Evolutionary conservation across 2,329 filamentous ascomycete genomes (phyloP), one percentile per base, ranked within the genome.

Genomic region (Microthyrium microscopicum): DNA sequence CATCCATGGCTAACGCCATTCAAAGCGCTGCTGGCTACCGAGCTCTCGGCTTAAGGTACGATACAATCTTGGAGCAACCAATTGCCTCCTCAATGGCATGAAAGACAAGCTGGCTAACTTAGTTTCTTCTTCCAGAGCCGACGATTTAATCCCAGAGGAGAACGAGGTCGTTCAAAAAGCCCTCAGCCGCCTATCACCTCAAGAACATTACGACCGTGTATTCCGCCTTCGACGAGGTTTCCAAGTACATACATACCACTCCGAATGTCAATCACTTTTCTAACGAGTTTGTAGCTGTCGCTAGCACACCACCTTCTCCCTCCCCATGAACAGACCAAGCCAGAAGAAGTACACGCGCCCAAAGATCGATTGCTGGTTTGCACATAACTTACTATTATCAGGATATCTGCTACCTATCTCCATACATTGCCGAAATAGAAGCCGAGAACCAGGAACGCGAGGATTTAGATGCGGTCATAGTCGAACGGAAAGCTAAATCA

Each of bases 141-240:
- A 98, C 61, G 89, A 98, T 57, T 64, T 98, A 56, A 80, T 94
- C 56, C 73, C 80, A 55, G 89, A 98, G 62, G 89, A 98, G 66
- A 78, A 70, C 66, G 80, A 89, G 50, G 62, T 68, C 38, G 83
- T 93, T 50, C 77, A 89, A 60, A 70, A 77, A 48, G 89, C 89
- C 42, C 71, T 98, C 52, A 80, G 81, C 70, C 83, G 89, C 56
- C 79, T 98, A 41, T 73, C 80, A 38, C 70, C 82, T 50, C 82
- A 91, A 68, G 82, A 89, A 56, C 70, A 77, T 50, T 95, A 95
- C 65, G 89, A 98, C 66, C 87, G 89, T 57, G 74, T 95, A 57
- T 98, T 84, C 77, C 85, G 89, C 54, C 73, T 98, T 60, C 82
- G 89, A 64, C 77, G 89, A 62, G 87, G 89, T 50, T 76, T 91